Evolutionary conservation across 352 stramenopile species (phyloP), one percentile per base, ranked within the genome.

Genomic region (Phytophthora constricta): DNA sequence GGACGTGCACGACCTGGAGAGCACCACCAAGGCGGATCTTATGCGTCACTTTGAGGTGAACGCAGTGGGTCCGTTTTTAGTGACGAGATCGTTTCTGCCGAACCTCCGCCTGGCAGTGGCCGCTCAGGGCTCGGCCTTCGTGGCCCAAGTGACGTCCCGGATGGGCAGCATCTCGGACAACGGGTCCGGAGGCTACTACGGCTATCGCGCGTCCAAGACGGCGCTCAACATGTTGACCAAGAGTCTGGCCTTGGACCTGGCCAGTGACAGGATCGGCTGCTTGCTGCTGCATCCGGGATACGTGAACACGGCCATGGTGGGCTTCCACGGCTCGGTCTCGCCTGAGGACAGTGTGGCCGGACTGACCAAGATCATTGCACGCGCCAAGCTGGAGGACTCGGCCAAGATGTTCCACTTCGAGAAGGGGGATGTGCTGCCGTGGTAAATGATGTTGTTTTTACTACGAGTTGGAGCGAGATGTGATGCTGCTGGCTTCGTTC

Each of bases 221-320:
- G 85, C 88, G 25, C 74, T 93, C 45, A 96, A 96, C 68, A 93
- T 90, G 73, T 60, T 90, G 47, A 79, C 66, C 20, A 89, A 81
- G 70, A 80, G 73, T 42, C 58, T 92, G 17, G 54, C 77, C 0
- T 7, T 86, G 3, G 82, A 89, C 28, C 63, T 92, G 13, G 45
- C 71, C 41, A 42, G 57, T 9, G 72, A 88, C 3, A 86, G 84
- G 23, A 90, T 92, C 17, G 74, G 72, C 10, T 82, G 69, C 45
- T 50, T 90, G 50, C 41, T 90, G 42, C 46, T 90, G 22, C 84
- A 91, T 43, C 84, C 82, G 2, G 82, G 82, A 14, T 86, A 87
- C 62, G 83, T 92, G 41, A 70, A 73, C 31, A 92, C 82, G 1
- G 82, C 73, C 14, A 89, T 93, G 76, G 65, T 74, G 43, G 72